Percentiles rank a stretch among this genome's conserved stretches.
Conservation (phyloP, 2,329 filamentous ascomycete species). For the Aureobasidium sp. region DNA sequence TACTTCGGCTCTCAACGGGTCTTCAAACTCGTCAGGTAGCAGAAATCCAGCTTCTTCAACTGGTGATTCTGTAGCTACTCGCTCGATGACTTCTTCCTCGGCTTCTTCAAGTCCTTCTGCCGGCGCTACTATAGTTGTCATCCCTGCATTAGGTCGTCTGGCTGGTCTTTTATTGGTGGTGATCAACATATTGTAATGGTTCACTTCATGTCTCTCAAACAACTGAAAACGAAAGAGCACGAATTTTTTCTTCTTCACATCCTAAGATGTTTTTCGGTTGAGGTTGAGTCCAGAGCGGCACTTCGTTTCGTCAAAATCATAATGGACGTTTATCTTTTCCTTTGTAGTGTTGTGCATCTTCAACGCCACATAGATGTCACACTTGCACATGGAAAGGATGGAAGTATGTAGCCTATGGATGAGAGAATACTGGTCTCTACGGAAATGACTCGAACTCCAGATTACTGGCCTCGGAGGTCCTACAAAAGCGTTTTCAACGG, state of each 20-base stretch:
- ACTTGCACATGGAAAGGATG: no score
- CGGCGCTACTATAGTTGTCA: not conserved
- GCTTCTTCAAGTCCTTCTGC: not conserved
- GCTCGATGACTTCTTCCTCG: not conserved
- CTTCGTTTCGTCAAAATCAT: no score
- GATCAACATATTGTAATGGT: not conserved
- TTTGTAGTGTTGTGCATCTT: no score
- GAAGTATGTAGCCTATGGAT: not conserved
- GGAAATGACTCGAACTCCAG: not conserved
- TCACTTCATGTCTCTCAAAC: no score
- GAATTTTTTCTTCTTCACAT: no score
- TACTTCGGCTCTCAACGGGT: not conserved
- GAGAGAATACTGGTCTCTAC: not conserved
- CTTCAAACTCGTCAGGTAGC: not conserved
- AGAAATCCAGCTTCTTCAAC: not conserved
- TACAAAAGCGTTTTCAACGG: no score
- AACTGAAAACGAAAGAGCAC: no score
- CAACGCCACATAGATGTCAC: no score
- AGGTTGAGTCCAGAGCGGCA: no score
- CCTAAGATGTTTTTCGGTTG: no score
- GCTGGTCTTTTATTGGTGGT: not conserved
- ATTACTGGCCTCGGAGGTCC: not conserved
- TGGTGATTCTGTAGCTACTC: not conserved
- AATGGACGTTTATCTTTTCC: no score
- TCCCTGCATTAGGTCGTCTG: not conserved